These are phyloP conservation scores for Penicillium goetzii DNA, from an alignment of 495 filamentous ascomycete genomes.

Conservation along the genomic window DNA sequence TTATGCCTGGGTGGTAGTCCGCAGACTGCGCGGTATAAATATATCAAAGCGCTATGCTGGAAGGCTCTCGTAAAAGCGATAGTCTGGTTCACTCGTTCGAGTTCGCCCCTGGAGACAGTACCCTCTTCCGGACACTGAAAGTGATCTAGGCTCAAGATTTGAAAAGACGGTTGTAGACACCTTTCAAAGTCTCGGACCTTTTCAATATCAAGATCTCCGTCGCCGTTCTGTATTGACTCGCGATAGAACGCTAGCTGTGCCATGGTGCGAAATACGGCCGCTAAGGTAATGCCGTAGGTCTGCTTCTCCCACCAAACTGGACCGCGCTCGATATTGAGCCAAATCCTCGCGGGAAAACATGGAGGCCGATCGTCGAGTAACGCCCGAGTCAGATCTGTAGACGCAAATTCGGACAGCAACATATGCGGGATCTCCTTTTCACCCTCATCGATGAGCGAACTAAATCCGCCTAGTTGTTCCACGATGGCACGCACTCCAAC, in stretches of 20 bases:
- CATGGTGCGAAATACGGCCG: constrained; percentile 20
- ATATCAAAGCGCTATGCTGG: constrained; percentile 27
- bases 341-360: constrained; percentile 26
- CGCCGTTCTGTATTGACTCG: constrained; percentile 15
- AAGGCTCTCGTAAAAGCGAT: constrained; percentile 25
- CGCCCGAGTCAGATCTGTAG: constrained; percentile 40
- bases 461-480: constrained; percentile 36
- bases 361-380: constrained; percentile 23
- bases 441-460: constrained; percentile 24
- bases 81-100: constrained; percentile 19
- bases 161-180: constrained; percentile 18
- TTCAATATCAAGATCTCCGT: constrained; percentile 16
- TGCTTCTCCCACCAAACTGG: constrained; percentile 30
- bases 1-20: constrained; percentile 22
- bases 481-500: constrained; percentile 42
- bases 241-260: constrained; percentile 26
- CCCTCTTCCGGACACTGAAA: constrained; percentile 15
- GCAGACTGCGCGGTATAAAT: constrained; percentile 27
- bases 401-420: constrained; percentile 43
- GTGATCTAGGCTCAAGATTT: constrained; percentile 15
- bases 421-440: constrained; percentile 38
- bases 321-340: constrained; percentile 23
- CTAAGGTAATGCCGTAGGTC: constrained; percentile 22
- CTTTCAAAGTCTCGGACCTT: constrained; percentile 19
- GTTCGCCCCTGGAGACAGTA: constrained; percentile 8